These are phyloP conservation scores for Saccharomycopsis microspora DNA, from an alignment of 805 yeast species.

Conservation along the genomic window DNA sequence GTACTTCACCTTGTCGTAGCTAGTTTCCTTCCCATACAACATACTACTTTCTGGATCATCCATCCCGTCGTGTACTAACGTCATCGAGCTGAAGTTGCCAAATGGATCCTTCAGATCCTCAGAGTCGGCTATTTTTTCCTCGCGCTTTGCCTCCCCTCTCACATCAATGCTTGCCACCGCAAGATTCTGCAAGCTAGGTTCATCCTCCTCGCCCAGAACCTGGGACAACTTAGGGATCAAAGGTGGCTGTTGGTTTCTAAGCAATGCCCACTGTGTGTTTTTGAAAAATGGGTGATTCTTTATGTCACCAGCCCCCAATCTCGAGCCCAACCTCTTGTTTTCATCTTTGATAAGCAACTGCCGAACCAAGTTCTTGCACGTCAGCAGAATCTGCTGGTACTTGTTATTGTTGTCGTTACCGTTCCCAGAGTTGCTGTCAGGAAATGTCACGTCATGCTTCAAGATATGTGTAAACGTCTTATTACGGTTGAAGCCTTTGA, in stretches of 20 bases:
- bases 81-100: constrained; percentile 74
- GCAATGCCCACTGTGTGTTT: constrained; percentile 86
- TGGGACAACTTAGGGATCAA: constrained; percentile 74
- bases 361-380: constrained; percentile 69
- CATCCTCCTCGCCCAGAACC: constrained; percentile 17
- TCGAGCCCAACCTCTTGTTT: constrained; percentile 76
- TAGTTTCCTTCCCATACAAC: constrained; percentile 34
- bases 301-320: constrained; percentile 90
- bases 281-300: constrained; percentile 89
- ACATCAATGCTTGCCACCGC: constrained; percentile 7
- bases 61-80: constrained; percentile 63
- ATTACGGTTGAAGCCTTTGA: constrained; percentile 83
- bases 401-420: constrained; percentile 18
- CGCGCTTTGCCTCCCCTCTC: neutral
- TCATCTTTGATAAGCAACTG: constrained; percentile 86
- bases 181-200: constrained; percentile 7
- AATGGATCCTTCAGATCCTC: constrained; percentile 57
- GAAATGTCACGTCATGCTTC: constrained; percentile 73
- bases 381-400: constrained; percentile 48
- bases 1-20: constrained; percentile 44
- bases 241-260: constrained; percentile 90
- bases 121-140: constrained; percentile 6
- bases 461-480: constrained; percentile 82
- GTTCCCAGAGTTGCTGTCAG: constrained; percentile 33
- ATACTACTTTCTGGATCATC: constrained; percentile 31